Evolutionary conservation across 345 rosid genomes (phyloP), one percentile per base, ranked within the genome.

Genomic region (Hibiscus syriacus): DNA sequence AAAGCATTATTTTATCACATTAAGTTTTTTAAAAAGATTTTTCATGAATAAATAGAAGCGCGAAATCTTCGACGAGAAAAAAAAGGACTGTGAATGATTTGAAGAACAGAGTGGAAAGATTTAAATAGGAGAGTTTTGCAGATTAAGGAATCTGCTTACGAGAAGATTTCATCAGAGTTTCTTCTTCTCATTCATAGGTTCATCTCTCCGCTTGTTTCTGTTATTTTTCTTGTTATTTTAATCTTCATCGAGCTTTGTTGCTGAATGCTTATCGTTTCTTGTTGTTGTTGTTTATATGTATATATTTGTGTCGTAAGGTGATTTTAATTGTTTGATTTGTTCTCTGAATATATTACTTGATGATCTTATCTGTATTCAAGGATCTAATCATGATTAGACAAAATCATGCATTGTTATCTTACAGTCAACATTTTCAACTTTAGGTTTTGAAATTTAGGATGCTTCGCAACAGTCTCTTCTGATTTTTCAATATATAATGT

Each of bases 141-240:
- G 23, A 32, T 12, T 10, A 59, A 34, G 27, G 16, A 11, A 59
- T 34, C 27, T 23, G 25, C 26, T 19, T 59, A 56, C 30, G 29
- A 17, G 29, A 19, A 10, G 17, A 59, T 9, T 55, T 36, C 10
- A 16, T 34, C 57, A 53, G n/a, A 23, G 4, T 0, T 55, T 23
- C 19, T 4, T 55, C 34, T 26, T 52, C 70, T 65, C 38, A 2
- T 46, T 29, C 59, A 50, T 66, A 45, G 72, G 63, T 63, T 77
- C n/a, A 2, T 59, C 63, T 46, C 17, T 63, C 4, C 29, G 25
- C 30, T 53, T 53, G 29, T 11, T 53, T 6, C 5, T 10, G 2
- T 41, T 12, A 2, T 48, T 48, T 45, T 45, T 46, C 5, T n/a
- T 46, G 1, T 46, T 5, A 2, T 13, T 53, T 53, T 6, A 53